Evolutionary conservation across 352 stramenopile genomes (phyloP), one percentile per base, ranked within the genome.

Genomic region (Phytophthora lateralis): DNA sequence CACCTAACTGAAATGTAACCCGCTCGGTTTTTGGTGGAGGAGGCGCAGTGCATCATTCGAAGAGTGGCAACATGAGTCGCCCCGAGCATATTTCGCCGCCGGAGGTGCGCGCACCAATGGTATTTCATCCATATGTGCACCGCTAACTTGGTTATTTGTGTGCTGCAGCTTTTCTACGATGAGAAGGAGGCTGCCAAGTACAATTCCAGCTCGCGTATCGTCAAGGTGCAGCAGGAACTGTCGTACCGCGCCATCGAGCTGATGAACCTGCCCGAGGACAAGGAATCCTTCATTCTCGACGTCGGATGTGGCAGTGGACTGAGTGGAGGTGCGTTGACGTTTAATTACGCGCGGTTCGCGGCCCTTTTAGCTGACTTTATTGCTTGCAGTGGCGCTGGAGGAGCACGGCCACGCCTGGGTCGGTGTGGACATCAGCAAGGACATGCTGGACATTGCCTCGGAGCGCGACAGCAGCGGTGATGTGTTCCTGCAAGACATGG

Each of bases 401-500:
- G 84, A 96, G 62, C 79, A 95, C 14, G 97, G 97, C 2, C 97
- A 99, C 74, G 89, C 97, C 6, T 99, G 97, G 97, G 83, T 99
- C 20, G 98, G 98, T 43, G 95, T 97, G 53, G 98, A 99, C 80
- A 98, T 99, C 50, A 98, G 87, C 60, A 91, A 93, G 58, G 95
- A 98, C 74, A 99, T 99, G 98, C 89, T 99, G n/a, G 87, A 98
- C 62, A 97, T 99, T 48, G 97, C 97, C 0, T 93, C 96, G 32
- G 96, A 99, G 74, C 81, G 96, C 26, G 89, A 97, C 46, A 96
- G 78, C 37, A 93, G 85, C 58, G 87, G 87, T 26, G 87, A 96
- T 49, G 85, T 96, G 18, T 93, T 98, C 41, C 63, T 97, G 34
- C 90, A 95, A 48, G 98, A 99, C 69, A 99, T 99, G 97, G 98